Evolutionary conservation across 2,329 filamentous ascomycete genomes (phyloP).

Genomic region (Botrytis cinerea): DNA sequence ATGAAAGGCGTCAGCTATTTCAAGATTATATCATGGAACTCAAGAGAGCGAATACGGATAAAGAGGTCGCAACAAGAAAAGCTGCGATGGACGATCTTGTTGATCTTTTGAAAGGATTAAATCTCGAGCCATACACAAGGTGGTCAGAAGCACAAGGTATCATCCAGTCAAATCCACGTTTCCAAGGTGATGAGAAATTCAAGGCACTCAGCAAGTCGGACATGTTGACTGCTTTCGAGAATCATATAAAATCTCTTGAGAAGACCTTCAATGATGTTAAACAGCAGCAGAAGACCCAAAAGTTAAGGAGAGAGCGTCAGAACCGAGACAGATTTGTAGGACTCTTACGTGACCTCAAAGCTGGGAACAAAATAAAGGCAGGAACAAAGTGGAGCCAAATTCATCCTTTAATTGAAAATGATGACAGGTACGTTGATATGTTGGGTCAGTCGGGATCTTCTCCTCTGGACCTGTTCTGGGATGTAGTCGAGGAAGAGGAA

Average conservation of each 20-base stretch:
- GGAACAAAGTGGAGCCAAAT: conserved; percentile 89
- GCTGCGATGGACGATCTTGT: conserved; percentile 83
- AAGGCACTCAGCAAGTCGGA: conserved; percentile 83
- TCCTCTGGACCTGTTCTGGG: conserved; percentile 93
- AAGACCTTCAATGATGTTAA: conserved; percentile 87
- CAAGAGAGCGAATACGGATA: conserved; percentile 76
- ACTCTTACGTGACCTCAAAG: conserved; percentile 73
- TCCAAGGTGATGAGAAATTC: conserved; percentile 83
- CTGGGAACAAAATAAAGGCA: conserved; percentile 80
- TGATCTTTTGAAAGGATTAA: conserved; percentile 73
- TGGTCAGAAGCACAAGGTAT: conserved; percentile 88
- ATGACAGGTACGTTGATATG: conserved; percentile 81
- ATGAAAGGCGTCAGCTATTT: conserved; percentile 85
- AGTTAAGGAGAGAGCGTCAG: conserved; percentile 79
- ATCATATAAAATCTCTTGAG: conserved; percentile 90
- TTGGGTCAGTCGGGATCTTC: conserved; percentile 82
- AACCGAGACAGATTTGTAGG: conserved; percentile 78
- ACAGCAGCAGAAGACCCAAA: conserved; percentile 82
- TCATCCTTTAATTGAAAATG: conserved; percentile 71
- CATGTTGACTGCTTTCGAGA: conserved; percentile 89
- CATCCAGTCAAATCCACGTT: conserved; percentile 74
- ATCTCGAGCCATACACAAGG: conserved; percentile 89
- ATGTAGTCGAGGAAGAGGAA: conserved; percentile 91
- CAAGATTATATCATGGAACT: conserved; percentile 89
- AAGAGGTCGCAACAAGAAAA: conserved; percentile 71